Percentiles rank a stretch among this genome's conserved stretches.
These are phyloP conservation scores for Suillus subluteus DNA, from an alignment of 768 basidiomycete genomes.

Conservation along the genomic window DNA sequence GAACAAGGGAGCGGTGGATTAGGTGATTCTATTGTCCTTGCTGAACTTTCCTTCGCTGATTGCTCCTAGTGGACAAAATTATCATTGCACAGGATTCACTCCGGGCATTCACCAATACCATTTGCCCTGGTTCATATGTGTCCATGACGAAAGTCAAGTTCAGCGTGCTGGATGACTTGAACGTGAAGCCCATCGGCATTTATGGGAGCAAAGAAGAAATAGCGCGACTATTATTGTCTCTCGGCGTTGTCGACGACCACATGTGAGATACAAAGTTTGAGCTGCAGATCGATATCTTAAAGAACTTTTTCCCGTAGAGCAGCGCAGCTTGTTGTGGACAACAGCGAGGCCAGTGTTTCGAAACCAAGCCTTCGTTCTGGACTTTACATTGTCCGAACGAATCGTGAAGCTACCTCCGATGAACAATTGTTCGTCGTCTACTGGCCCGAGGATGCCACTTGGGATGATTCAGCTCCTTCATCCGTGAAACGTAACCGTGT, in stretches of 20 bases:
- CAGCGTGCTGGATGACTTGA: conserved; percentile 48
- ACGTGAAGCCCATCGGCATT: conserved; percentile 54
- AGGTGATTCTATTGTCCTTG: conserved; percentile 38
- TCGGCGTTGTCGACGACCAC: conserved; percentile 40
- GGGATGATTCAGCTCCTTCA: conserved; percentile 51
- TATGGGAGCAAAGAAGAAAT: conserved; percentile 61
- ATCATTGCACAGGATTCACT: conserved; percentile 60
- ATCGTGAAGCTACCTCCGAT: conserved; percentile 2
- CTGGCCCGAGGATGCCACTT: conserved; percentile 65
- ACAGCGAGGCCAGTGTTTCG: background rate
- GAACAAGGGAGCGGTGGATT: conserved; percentile 56
- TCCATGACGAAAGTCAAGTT: conserved; percentile 63
- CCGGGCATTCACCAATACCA: conserved; percentile 47
- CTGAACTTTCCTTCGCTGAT: background rate
- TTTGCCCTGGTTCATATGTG: conserved; percentile 54
- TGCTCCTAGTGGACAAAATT: conserved; percentile 58
- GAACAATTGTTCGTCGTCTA: conserved; percentile 52
- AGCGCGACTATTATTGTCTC: conserved; percentile 43
- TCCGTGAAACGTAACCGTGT: conserved; percentile 54
- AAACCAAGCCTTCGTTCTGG: conserved; percentile 49
- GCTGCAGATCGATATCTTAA: conserved; percentile 2
- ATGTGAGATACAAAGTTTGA: conserved; percentile 38
- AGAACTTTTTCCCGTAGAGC: conserved; percentile 3
- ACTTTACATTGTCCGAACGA: conserved; percentile 43
- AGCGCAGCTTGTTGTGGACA: conserved; percentile 9